Percentiles rank a stretch among this genome's conserved stretches.
Conservation (phyloP, 805 yeast species). For the Metschnikowia noctiluminum region DNA sequence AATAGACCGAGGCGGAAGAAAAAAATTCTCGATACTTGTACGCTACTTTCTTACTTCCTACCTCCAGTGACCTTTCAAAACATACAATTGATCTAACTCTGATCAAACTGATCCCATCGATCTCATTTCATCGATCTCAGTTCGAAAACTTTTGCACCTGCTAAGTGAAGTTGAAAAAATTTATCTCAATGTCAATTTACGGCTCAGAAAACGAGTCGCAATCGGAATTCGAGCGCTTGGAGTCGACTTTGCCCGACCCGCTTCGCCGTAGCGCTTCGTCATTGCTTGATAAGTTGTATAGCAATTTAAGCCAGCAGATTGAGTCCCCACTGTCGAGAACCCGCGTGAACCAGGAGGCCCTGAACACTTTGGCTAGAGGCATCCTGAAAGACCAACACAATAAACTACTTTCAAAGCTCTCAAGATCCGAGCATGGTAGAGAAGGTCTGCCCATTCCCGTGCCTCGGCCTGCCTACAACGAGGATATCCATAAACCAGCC, state of each 20-base stretch:
- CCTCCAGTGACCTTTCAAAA: not conserved
- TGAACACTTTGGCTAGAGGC: slow-evolving; percentile 12
- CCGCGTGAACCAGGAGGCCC: slow-evolving; percentile 18
- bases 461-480: slow-evolving; percentile 45
- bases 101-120: too few species aligned
- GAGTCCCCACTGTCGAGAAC: slow-evolving; percentile 25
- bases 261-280: slow-evolving; percentile 39
- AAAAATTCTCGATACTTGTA: not conserved
- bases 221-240: slow-evolving; percentile 40
- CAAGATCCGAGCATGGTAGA: slow-evolving; percentile 32
- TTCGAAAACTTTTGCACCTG: not conserved
- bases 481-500: slow-evolving; percentile 52
- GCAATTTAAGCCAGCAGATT: slow-evolving; percentile 15
- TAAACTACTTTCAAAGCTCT: slow-evolving; percentile 28
- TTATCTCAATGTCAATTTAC: slow-evolving; percentile 5
- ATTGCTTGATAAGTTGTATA: slow-evolving; percentile 31
- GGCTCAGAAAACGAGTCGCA: slow-evolving; percentile 23
- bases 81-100: too few species aligned
- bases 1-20: not conserved
- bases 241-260: slow-evolving; percentile 39
- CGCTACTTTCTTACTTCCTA: not conserved
- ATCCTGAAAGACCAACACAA: slow-evolving; percentile 18
- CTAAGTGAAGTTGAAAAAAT: too few species aligned
- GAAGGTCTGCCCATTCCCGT: slow-evolving; percentile 48
- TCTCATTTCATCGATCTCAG: not conserved